A percentile compares a stretch with the other conserved stretches of the same genome.
Evolutionary conservation across 2,329 filamentous ascomycete genomes (phyloP).

Genomic region (Huntiella decipiens): DNA sequence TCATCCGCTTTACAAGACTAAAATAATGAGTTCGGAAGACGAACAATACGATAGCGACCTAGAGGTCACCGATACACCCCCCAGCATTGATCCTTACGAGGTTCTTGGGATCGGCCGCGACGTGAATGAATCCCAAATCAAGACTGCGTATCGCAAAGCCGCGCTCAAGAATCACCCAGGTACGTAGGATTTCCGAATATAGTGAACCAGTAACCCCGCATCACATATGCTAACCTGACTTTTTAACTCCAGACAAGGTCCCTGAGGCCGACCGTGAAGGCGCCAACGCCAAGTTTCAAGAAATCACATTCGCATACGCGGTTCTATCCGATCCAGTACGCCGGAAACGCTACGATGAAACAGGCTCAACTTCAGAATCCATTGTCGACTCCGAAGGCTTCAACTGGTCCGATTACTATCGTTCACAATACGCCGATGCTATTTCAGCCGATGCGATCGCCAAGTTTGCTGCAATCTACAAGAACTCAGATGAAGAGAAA

Average conservation of each 20-base stretch:
- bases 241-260: slow-evolving; percentile 49
- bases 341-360: slow-evolving; percentile 72
- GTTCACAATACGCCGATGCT: slow-evolving; percentile 59
- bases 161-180: slow-evolving; percentile 76
- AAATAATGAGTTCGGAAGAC: slow-evolving; percentile 6
- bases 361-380: slow-evolving; percentile 72
- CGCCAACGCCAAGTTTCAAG: slow-evolving; percentile 70
- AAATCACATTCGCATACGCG: slow-evolving; percentile 83
- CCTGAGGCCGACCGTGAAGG: slow-evolving; percentile 43
- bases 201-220: background rate
- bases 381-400: slow-evolving; percentile 64
- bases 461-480: slow-evolving; percentile 60
- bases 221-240: slow-evolving; percentile 11
- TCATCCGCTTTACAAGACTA: background rate
- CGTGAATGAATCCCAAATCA: slow-evolving; percentile 64
- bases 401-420: slow-evolving; percentile 80
- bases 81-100: slow-evolving; percentile 57
- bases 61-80: slow-evolving; percentile 32
- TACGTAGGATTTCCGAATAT: slow-evolving; percentile 21
- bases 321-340: slow-evolving; percentile 69
- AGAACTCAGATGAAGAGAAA: slow-evolving; percentile 69
- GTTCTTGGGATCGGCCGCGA: slow-evolving; percentile 52
- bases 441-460: slow-evolving; percentile 58
- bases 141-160: slow-evolving; percentile 76
- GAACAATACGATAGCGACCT: background rate